A percentile compares a stretch with the other conserved stretches of the same genome.
phyloP scores from a whole-genome alignment of 768 basidiomycete genomes.

The Suillus hirtellus region DNA sequence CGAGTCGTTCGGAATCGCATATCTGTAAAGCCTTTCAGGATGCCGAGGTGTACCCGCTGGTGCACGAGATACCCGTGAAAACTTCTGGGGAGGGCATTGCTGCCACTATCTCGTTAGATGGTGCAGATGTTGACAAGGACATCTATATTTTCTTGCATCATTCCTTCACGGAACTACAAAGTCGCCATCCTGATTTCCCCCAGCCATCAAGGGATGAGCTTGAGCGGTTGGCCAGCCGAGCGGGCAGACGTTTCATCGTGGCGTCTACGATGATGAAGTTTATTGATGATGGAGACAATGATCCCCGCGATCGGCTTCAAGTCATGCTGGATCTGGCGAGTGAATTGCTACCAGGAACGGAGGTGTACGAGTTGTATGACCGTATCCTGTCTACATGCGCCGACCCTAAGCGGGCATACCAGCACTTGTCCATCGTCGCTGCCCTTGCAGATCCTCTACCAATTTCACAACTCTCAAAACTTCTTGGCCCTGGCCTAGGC shows the following conservation, averaged over 20 bases:
- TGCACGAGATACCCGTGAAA: neutral
- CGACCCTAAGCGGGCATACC: conserved; percentile 2
- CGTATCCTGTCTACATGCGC: neutral
- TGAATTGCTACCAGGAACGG: conserved; percentile 2
- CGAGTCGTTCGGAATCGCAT: neutral
- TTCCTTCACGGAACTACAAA: neutral
- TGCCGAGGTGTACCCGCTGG: neutral
- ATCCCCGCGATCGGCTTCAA: conserved; percentile 1
- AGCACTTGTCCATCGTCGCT: neutral
- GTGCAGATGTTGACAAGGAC: neutral
- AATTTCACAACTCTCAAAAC: neutral
- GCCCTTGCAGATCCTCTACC: neutral
- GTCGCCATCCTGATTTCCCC: neutral
- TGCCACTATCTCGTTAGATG: neutral
- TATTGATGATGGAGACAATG: conserved; percentile 1
- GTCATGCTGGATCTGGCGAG: conserved; percentile 3
- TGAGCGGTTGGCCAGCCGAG: conserved; percentile 4
- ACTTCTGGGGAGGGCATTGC: neutral
- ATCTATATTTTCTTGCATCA: conserved; percentile 3
- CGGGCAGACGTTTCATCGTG: conserved; percentile 2
- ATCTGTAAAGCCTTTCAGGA: neutral
- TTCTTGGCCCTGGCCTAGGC: conserved; percentile 3
- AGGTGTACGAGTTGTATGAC: neutral
- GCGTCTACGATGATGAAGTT: conserved; percentile 6
- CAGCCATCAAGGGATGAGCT: neutral